A percentile compares a stretch with the other conserved stretches of the same genome.
Conservation (phyloP, 2,329 filamentous ascomycete genomes). For the Epichloe amarillans region DNA sequence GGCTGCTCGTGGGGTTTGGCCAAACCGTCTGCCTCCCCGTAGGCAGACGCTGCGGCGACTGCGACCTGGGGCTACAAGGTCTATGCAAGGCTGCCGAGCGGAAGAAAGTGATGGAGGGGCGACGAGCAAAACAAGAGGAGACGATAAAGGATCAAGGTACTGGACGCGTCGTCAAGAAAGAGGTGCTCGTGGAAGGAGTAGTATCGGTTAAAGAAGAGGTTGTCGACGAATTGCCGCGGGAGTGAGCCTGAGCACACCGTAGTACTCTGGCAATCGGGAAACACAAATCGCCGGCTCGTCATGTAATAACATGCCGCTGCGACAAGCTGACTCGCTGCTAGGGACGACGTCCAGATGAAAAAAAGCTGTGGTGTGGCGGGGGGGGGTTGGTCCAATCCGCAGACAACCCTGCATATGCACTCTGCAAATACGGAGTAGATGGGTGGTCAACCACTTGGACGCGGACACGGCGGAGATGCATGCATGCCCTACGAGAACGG, state of each 20-base stretch:
- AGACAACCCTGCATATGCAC: constrained; percentile 1
- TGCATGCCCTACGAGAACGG: constrained; percentile 1
- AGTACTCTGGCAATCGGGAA: background rate
- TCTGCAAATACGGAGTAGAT: background rate
- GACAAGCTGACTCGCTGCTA: background rate
- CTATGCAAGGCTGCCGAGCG: constrained; percentile 63
- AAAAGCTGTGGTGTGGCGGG: background rate
- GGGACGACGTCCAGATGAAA: background rate
- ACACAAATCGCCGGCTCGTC: background rate
- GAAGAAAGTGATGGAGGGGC: constrained; percentile 46
- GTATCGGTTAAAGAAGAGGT: constrained; percentile 11
- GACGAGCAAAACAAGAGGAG: constrained; percentile 27
- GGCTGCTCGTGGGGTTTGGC: constrained; percentile 74
- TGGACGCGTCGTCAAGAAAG: constrained; percentile 11
- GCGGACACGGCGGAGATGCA: background rate
- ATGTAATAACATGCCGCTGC: background rate
- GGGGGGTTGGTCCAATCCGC: background rate
- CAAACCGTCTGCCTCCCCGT: constrained; percentile 78
- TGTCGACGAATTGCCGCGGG: background rate
- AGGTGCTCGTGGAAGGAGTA: constrained; percentile 11
- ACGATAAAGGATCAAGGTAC: constrained; percentile 13
- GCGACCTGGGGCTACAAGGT: constrained; percentile 61
- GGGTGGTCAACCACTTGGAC: background rate
- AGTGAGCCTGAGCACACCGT: background rate
- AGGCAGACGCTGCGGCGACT: constrained; percentile 71